phyloP scores from a whole-genome alignment of 345 rosid species.

The Mercurialis annua region DNA sequence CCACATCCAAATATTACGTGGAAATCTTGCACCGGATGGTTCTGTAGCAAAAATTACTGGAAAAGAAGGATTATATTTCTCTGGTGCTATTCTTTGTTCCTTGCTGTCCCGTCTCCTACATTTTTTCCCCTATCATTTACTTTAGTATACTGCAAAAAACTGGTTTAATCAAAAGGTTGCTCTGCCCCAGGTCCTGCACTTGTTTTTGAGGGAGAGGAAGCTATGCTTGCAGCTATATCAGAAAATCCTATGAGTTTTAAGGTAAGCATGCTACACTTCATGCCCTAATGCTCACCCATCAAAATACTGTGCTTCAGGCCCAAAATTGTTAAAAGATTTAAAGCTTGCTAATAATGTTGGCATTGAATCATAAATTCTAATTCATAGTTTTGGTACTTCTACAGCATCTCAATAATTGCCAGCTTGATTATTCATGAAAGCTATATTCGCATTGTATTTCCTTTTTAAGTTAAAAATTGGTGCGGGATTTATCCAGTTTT shows the following conservation, averaged over 20 bases:
- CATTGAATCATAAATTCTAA: neutral
- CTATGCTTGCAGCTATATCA: slow-evolving; percentile 83
- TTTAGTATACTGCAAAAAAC: neutral
- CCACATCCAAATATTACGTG: slow-evolving; percentile 82
- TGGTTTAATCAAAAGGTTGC: slow-evolving; percentile 7
- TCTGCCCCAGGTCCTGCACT: slow-evolving; percentile 83
- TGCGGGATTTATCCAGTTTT: neutral
- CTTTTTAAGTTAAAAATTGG: neutral
- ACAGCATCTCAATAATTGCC: too few species aligned
- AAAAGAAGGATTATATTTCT: slow-evolving; percentile 92
- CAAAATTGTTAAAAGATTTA: neutral
- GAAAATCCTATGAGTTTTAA: slow-evolving; percentile 78
- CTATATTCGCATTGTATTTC: neutral
- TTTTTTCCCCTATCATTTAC: slow-evolving; percentile 5
- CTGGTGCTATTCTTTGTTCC: slow-evolving; percentile 46
- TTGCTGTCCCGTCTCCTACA: neutral
- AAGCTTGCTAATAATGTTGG: neutral
- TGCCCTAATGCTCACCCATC: neutral
- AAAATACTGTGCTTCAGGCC: neutral
- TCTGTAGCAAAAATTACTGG: slow-evolving; percentile 99
- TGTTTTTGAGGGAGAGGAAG: slow-evolving; percentile 96
- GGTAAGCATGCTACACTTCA: slow-evolving; percentile 34
- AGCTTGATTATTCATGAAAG: neutral
- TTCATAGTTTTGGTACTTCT: too few species aligned
- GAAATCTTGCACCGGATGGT: slow-evolving; percentile 97